Evolutionary conservation across 345 rosid species (phyloP).

Genomic region (Cardamine occulta): DNA sequence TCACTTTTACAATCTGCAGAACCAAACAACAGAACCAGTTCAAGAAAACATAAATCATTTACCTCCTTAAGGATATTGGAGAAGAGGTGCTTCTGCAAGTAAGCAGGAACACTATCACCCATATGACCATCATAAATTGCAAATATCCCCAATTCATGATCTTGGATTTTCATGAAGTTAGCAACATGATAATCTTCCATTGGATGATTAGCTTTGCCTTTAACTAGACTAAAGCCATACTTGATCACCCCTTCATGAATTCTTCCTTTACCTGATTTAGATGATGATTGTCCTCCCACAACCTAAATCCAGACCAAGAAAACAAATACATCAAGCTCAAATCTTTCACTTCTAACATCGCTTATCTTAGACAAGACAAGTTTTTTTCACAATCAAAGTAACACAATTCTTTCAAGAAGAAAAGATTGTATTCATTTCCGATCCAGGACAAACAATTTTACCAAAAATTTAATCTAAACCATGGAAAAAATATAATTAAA

Average conservation of each 20-base stretch:
- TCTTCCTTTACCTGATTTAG: constrained; percentile 73
- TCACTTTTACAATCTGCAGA: background rate
- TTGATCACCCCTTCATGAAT: constrained; percentile 53
- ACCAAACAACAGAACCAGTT: background rate
- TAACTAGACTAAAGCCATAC: constrained; percentile 71
- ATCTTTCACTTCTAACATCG: constrained; percentile 7
- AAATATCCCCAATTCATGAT: constrained; percentile 68
- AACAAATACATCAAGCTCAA: constrained; percentile 6
- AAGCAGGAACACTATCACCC: constrained; percentile 71
- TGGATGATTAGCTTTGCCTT: constrained; percentile 87
- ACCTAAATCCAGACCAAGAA: constrained; percentile 40
- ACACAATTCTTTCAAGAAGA: background rate
- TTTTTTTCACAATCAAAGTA: background rate
- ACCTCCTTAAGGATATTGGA: constrained; percentile 78
- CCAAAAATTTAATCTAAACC: background rate
- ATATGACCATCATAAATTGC: constrained; percentile 85
- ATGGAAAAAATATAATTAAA: background rate
- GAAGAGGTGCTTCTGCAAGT: constrained; percentile 71
- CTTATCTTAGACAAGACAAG: background rate
- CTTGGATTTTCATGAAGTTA: constrained; percentile 59
- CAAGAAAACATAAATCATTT: constrained; percentile 13
- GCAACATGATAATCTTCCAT: constrained; percentile 89
- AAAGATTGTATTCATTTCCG: background rate
- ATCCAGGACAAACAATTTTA: background rate
- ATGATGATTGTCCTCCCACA: constrained; percentile 60